Conservation (phyloP, 768 basidiomycete genomes). For the Boletus insuetus region DNA sequence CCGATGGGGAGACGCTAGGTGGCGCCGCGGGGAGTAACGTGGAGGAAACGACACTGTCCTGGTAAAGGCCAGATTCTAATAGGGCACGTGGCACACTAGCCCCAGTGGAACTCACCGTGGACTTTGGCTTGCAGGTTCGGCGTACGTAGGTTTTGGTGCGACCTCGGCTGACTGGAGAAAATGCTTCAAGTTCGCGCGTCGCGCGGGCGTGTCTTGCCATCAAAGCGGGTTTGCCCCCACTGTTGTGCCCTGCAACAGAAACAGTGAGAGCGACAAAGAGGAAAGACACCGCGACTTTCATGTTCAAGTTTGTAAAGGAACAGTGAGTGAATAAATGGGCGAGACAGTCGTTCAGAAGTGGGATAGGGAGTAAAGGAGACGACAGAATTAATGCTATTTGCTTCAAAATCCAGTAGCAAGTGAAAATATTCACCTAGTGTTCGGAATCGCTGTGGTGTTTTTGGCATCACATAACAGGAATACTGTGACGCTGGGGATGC, state of each 20-base stretch:
- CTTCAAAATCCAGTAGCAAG: neutral
- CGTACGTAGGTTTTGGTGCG: neutral
- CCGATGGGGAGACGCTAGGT: no score
- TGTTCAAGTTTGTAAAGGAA: neutral
- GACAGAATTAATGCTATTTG: no score
- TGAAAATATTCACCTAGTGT: neutral
- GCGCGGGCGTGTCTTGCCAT: conserved; percentile 5
- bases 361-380: neutral
- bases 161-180: neutral
- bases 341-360: neutral
- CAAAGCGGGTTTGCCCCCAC: neutral
- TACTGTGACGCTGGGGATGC: no score
- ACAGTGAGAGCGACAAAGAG: neutral
- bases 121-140: neutral
- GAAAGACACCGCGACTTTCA: neutral
- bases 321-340: no score
- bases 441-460: conserved; percentile 3
- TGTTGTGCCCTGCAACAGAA: neutral
- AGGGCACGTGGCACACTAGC: neutral
- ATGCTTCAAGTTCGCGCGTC: neutral
- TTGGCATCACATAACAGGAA: neutral
- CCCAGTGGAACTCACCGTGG: neutral
- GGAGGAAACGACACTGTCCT: neutral
- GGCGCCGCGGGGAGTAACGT: no score
- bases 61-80: neutral